Percentiles rank a stretch among this genome's conserved stretches.
phyloP scores from a whole-genome alignment of 192 early-diverging fungal species.

The Backusella morwellensis region DNA sequence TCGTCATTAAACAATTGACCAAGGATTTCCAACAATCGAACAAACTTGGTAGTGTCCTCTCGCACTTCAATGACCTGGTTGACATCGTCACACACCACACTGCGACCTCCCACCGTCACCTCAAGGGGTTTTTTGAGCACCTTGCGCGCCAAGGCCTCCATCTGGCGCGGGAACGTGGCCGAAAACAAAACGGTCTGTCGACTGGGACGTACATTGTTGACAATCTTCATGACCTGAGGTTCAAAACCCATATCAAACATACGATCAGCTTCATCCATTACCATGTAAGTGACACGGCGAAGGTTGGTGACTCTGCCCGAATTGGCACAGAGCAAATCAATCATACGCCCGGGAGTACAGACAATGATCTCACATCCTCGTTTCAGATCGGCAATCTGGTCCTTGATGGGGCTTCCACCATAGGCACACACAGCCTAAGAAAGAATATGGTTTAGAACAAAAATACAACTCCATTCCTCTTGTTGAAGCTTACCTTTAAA shows the following conservation, averaged over 20 bases:
- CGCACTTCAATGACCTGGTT: conserved; percentile 89
- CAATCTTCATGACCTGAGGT: conserved; percentile 96
- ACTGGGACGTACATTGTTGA: conserved; percentile 85
- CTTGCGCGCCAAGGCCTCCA: conserved; percentile 94
- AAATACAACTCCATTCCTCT: not conserved
- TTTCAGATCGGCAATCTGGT: conserved; percentile 87
- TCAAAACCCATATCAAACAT: conserved; percentile 99
- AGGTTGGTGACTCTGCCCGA: conserved; percentile 87
- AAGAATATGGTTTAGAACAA: conserved; percentile 1
- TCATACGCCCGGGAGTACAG: conserved; percentile 89
- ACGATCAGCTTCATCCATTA: conserved; percentile 94
- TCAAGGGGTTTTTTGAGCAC: conserved; percentile 88
- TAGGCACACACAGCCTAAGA: conserved; percentile 79
- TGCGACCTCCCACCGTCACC: conserved; percentile 93
- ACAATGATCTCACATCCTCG: conserved; percentile 90
- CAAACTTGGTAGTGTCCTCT: conserved; percentile 80
- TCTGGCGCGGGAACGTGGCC: conserved; percentile 94
- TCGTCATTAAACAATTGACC: conserved; percentile 77
- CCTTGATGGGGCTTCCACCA: conserved; percentile 84
- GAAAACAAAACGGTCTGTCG: conserved; percentile 91
- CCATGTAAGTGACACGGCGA: conserved; percentile 87
- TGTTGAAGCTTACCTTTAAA: conserved; percentile 45
- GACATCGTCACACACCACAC: conserved; percentile 85
- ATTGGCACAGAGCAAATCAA: conserved; percentile 86
- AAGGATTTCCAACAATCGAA: conserved; percentile 84